Conservation (phyloP, 306 rosid species). For the Citrullus amarus region DNA sequence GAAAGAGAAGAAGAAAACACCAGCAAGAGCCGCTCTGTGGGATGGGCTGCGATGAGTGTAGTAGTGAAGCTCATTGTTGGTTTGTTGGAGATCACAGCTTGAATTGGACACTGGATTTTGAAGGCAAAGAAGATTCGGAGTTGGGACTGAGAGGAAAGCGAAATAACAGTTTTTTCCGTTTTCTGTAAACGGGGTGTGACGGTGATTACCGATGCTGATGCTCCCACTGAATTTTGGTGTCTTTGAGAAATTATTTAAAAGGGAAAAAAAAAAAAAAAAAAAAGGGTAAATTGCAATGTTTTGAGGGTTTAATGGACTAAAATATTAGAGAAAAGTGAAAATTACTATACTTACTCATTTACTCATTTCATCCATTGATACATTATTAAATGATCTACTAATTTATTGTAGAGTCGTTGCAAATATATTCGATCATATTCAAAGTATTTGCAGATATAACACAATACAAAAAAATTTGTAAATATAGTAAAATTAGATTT, state of each 20-base stretch:
- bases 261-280: no score
- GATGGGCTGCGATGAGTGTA: constrained; percentile 14
- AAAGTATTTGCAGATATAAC: no score
- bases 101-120: not conserved
- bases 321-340: no score
- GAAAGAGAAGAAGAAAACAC: constrained; percentile 29
- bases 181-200: not conserved
- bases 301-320: no score
- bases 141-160: not conserved
- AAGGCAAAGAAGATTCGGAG: not conserved
- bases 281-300: no score
- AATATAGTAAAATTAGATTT: no score
- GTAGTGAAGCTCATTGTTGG: constrained; percentile 23
- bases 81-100: not conserved
- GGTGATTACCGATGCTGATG: not conserved
- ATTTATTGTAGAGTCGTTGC: no score
- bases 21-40: constrained; percentile 26
- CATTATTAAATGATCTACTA: no score
- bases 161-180: not conserved
- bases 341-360: no score
- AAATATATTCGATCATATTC: no score
- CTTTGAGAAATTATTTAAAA: not conserved
- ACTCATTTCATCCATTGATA: no score
- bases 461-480: no score
- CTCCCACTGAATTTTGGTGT: not conserved